phyloP scores from a whole-genome alignment of 768 basidiomycete species.

The Tephrocybe sp. region DNA sequence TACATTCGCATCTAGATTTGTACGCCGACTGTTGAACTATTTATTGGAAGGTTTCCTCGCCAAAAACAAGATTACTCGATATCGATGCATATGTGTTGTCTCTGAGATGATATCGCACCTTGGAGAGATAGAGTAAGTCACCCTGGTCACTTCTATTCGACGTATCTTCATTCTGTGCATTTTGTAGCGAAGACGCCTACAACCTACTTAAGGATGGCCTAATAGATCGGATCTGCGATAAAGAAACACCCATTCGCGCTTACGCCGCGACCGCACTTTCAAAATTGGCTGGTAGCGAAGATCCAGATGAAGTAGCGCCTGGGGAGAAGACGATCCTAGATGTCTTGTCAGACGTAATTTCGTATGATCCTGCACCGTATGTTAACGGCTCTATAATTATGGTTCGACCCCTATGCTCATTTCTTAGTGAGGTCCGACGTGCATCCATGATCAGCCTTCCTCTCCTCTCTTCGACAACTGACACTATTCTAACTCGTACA shows the following conservation, averaged over 20 bases:
- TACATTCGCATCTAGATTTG: constrained; percentile 67
- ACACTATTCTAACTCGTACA: constrained; percentile 71
- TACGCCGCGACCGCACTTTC: constrained; percentile 84
- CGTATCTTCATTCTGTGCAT: neutral
- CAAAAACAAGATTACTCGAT: constrained; percentile 89
- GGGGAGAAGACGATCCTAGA: constrained; percentile 58
- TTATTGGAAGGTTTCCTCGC: constrained; percentile 81
- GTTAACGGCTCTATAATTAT: constrained; percentile 17
- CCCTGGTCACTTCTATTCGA: neutral
- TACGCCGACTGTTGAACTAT: constrained; percentile 65
- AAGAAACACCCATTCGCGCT: constrained; percentile 79
- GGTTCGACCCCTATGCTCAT: neutral
- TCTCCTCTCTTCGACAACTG: constrained; percentile 57
- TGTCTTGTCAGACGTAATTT: constrained; percentile 66
- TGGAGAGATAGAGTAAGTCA: constrained; percentile 84
- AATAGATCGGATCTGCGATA: constrained; percentile 82
- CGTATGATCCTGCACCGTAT: constrained; percentile 71
- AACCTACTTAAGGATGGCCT: constrained; percentile 62
- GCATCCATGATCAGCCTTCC: constrained; percentile 82
- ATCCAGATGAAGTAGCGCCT: constrained; percentile 50
- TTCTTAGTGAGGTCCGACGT: constrained; percentile 81
- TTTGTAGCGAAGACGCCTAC: constrained; percentile 79
- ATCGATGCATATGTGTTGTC: constrained; percentile 77
- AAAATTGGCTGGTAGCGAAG: constrained; percentile 72
- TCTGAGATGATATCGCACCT: constrained; percentile 83